Conservation (phyloP, 352 stramenopile species). For the Aphanomyces stellatus region DNA sequence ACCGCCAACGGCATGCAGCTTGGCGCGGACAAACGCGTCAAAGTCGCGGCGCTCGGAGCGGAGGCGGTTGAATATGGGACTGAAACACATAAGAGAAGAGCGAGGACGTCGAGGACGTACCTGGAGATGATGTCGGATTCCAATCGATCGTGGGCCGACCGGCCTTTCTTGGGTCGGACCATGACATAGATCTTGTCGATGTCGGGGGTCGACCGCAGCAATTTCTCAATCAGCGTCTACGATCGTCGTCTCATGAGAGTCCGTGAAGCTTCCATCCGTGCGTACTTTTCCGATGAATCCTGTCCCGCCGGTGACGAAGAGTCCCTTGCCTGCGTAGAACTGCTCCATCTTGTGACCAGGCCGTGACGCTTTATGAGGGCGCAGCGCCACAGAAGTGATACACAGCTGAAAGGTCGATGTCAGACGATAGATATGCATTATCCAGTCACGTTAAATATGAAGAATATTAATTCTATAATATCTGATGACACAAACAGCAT, state of each 20-base stretch:
- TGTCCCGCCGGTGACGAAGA: constrained; percentile 82
- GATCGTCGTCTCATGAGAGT: not conserved
- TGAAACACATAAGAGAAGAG: constrained; percentile 19
- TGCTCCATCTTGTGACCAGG: constrained; percentile 35
- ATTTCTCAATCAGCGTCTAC: constrained; percentile 72
- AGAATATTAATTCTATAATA: not conserved
- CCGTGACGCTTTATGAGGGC: not conserved
- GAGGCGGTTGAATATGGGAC: constrained; percentile 63
- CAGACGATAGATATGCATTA: not conserved
- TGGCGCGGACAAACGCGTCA: constrained; percentile 37
- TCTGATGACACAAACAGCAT: not conserved
- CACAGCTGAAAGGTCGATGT: not conserved
- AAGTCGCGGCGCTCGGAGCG: constrained; percentile 45
- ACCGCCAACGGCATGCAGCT: constrained; percentile 51
- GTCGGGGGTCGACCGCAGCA: constrained; percentile 54
- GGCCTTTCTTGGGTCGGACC: constrained; percentile 66
- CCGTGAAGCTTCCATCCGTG: not conserved
- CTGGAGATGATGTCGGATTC: constrained; percentile 67
- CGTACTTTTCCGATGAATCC: constrained; percentile 79
- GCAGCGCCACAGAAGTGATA: not conserved
- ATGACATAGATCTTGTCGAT: constrained; percentile 65
- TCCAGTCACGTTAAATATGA: not conserved
- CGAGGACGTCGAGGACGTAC: constrained; percentile 17
- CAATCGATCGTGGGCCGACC: constrained; percentile 38
- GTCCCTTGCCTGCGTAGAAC: constrained; percentile 43